phyloP scores from a whole-genome alignment of 108 stramenopile species.

The Nitzschia sp. region DNA sequence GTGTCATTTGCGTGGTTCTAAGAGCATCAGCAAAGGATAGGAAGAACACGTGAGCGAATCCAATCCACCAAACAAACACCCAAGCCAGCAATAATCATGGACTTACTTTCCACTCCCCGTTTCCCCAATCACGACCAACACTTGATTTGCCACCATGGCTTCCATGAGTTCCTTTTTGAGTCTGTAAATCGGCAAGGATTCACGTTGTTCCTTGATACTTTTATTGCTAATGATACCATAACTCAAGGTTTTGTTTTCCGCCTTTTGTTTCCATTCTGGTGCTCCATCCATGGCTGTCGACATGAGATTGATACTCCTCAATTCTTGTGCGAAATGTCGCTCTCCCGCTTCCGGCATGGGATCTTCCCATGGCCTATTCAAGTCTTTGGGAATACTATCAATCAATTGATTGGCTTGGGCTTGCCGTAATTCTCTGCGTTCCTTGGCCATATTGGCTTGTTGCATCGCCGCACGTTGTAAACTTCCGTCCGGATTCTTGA shows the following conservation, averaged over 20 bases:
- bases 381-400: constrained; percentile 97
- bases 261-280: constrained; percentile 98
- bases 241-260: constrained; percentile 89
- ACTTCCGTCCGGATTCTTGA: constrained; percentile 98
- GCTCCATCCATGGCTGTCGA: constrained; percentile 78
- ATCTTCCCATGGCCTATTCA: constrained; percentile 98
- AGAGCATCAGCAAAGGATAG: constrained; percentile 31
- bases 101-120: constrained; percentile 79
- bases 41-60: too few relatives aligned
- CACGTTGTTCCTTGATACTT: constrained; percentile 94
- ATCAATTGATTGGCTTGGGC: constrained; percentile 96
- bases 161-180: constrained; percentile 84
- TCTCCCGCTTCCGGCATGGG: constrained; percentile 97
- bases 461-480: constrained; percentile 96
- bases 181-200: constrained; percentile 87
- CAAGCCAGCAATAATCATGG: too few relatives aligned
- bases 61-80: too few relatives aligned
- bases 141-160: constrained; percentile 86
- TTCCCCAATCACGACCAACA: constrained; percentile 97
- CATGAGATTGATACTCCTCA: constrained; percentile 92
- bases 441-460: constrained; percentile 92
- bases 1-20: constrained; percentile 97
- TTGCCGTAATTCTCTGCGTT: constrained; percentile 94
- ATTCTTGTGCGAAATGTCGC: constrained; percentile 96
- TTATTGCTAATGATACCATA: constrained; percentile 94